These are phyloP conservation scores for Hirschfeldia incana DNA, from an alignment of 345 rosid species.

Conservation along the genomic window DNA sequence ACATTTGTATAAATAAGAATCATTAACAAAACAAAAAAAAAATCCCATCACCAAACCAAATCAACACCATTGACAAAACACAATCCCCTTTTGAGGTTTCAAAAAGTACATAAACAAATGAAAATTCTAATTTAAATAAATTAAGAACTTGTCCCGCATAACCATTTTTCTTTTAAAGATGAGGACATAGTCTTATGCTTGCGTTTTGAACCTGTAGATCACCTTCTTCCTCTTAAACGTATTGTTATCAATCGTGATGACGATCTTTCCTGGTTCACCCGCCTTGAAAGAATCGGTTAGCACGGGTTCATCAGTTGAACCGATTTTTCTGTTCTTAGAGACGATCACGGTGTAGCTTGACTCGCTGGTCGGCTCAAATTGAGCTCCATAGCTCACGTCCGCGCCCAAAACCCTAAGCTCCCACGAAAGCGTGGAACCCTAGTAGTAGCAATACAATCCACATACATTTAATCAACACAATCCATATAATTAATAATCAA, in stretches of 20 bases:
- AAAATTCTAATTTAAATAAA: conserved; percentile 26
- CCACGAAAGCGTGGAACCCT: conserved; percentile 61
- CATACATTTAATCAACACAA: background rate
- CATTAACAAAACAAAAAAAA: conserved; percentile 14
- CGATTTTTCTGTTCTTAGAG: conserved; percentile 63
- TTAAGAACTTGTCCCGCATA: background rate
- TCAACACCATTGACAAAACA: conserved; percentile 29
- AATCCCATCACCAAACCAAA: conserved; percentile 35
- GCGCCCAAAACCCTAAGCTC: conserved; percentile 79
- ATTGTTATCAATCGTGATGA: conserved; percentile 69
- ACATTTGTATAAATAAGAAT: conserved; percentile 28
- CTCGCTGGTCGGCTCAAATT: conserved; percentile 68
- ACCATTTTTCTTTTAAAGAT: background rate
- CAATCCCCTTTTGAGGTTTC: conserved; percentile 26
- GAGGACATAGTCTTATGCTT: conserved; percentile 36
- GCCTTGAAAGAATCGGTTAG: conserved; percentile 60
- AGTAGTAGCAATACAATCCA: conserved; percentile 19
- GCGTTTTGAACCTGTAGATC: conserved; percentile 76
- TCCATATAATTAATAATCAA: background rate
- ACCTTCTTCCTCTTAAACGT: conserved; percentile 82
- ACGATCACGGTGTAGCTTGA: conserved; percentile 76
- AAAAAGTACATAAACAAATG: conserved; percentile 19
- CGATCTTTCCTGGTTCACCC: conserved; percentile 64
- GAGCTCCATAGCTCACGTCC: conserved; percentile 76
- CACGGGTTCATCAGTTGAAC: conserved; percentile 59